These are phyloP conservation scores for Bretziella fagacearum DNA, from an alignment of 2,329 filamentous ascomycete species.

Conservation along the genomic window DNA sequence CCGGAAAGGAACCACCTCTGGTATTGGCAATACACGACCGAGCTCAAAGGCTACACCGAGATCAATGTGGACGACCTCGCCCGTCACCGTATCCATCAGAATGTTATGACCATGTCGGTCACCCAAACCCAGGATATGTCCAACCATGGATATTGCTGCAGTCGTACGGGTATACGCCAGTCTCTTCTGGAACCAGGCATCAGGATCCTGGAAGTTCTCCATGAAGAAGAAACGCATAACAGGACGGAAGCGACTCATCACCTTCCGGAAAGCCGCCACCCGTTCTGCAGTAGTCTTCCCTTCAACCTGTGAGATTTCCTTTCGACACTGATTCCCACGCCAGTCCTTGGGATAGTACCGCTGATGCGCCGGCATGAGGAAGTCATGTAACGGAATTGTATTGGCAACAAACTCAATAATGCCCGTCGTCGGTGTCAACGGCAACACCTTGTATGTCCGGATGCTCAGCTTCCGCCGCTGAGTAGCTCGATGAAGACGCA, in stretches of 20 bases:
- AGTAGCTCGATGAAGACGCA: constrained; percentile 72
- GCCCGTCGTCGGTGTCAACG: constrained; percentile 66
- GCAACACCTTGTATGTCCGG: constrained; percentile 91
- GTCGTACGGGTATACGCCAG: constrained; percentile 87
- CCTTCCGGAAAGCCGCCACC: constrained; percentile 56
- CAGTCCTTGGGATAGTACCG: constrained; percentile 72
- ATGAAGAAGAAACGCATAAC: constrained; percentile 97
- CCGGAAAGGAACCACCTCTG: constrained; percentile 89
- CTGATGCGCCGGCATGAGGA: constrained; percentile 77
- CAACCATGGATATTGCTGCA: constrained; percentile 86
- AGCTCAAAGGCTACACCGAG: constrained; percentile 94
- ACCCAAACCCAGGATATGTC: constrained; percentile 79
- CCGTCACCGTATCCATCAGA: constrained; percentile 70
- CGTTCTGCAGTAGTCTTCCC: constrained; percentile 28
- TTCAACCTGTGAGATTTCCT: constrained; percentile 57
- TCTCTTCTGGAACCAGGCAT: constrained; percentile 85
- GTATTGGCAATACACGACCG: constrained; percentile 83
- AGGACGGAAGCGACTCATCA: constrained; percentile 70
- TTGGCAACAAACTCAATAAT: constrained; percentile 95
- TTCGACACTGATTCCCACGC: constrained; percentile 58
- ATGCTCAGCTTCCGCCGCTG: constrained; percentile 80
- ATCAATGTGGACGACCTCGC: constrained; percentile 93
- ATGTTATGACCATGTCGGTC: constrained; percentile 97
- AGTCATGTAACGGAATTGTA: constrained; percentile 83
- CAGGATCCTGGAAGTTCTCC: constrained; percentile 81